Evolutionary conservation across 192 early-diverging fungal species (phyloP).

Genomic region (Rhizophagus clarus): DNA sequence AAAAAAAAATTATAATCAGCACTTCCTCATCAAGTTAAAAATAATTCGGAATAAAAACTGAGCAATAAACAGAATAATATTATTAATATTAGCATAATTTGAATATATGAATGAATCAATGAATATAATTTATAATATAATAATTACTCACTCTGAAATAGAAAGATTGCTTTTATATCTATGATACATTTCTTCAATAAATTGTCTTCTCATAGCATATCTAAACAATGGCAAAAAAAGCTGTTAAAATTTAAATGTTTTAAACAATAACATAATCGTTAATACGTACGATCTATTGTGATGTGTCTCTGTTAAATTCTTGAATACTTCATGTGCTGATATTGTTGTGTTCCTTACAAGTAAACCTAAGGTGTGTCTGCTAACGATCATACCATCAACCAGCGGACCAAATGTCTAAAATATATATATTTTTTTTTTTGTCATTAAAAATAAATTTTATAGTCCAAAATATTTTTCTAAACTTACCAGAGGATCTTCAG

Average conservation of each 20-base stretch:
- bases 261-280: too few relatives aligned
- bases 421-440: background rate
- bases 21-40: background rate
- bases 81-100: background rate
- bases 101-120: background rate
- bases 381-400: conserved; percentile 72
- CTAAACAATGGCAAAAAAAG: conserved; percentile 27
- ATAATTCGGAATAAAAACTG: background rate
- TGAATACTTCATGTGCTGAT: conserved; percentile 60
- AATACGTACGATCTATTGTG: conserved; percentile 61
- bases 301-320: conserved; percentile 49
- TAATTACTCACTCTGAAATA: conserved; percentile 47
- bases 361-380: conserved; percentile 63
- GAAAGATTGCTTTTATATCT: conserved; percentile 40
- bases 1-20: too few relatives aligned
- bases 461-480: background rate
- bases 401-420: conserved; percentile 66
- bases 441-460: background rate
- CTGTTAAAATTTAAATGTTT: too few relatives aligned
- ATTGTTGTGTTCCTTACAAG: conserved; percentile 74
- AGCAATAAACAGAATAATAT: background rate
- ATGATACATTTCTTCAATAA: conserved; percentile 48
- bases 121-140: background rate
- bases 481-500: conserved; percentile 56
- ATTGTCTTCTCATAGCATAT: conserved; percentile 41